Evolutionary conservation across 148 eudicot genomes (phyloP).

Genomic region (Fagopyrum homotropicum): DNA sequence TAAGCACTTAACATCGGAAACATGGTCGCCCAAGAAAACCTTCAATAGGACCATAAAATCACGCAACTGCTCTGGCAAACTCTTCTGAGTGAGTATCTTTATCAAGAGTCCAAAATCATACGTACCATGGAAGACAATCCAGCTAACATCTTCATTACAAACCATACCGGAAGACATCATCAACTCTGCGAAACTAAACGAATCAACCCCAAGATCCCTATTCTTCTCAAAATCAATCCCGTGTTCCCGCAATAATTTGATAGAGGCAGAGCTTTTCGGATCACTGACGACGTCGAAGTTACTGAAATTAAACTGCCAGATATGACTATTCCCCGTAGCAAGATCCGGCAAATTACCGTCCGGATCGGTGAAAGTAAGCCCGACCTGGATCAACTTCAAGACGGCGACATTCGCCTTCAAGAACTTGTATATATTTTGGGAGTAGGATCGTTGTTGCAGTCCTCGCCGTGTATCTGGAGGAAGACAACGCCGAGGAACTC

Average conservation of each 20-base stretch:
- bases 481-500: constrained; percentile 62
- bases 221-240: constrained; percentile 22
- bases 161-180: constrained; percentile 10
- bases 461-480: constrained; percentile 9
- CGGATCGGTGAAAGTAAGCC: constrained; percentile 20
- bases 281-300: constrained; percentile 15
- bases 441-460: background rate
- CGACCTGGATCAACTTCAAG: constrained; percentile 22
- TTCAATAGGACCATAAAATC: constrained; percentile 29
- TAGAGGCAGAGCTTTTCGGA: background rate
- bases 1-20: constrained; percentile 62
- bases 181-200: background rate
- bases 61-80: constrained; percentile 11
- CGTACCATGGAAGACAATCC: constrained; percentile 23
- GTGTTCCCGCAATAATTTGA: constrained; percentile 13
- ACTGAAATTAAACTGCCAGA: constrained; percentile 27
- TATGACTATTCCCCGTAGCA: background rate
- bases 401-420: constrained; percentile 45
- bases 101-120: constrained; percentile 18
- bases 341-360: constrained; percentile 18
- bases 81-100: constrained; percentile 6
- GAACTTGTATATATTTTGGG: constrained; percentile 38
- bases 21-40: constrained; percentile 39
- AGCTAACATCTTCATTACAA: background rate
- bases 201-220: constrained; percentile 3